phyloP scores from a whole-genome alignment of 768 basidiomycete genomes.

The Rhodocollybia butyracea region DNA sequence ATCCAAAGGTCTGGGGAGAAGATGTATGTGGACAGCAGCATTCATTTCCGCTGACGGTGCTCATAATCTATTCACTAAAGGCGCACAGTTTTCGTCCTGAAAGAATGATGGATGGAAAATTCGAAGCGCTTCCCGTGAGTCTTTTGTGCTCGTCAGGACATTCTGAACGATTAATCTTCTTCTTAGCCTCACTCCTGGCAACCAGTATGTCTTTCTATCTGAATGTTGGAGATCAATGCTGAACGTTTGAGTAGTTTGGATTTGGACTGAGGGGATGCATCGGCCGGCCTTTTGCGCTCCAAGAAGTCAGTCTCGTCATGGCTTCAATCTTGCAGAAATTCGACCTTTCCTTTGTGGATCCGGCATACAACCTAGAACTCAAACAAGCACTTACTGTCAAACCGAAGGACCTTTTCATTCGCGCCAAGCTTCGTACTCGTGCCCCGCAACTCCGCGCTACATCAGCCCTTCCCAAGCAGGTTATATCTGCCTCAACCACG shows the following conservation, averaged over 20 bases:
- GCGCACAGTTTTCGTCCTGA: slow-evolving; percentile 44
- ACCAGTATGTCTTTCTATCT: slow-evolving; percentile 24
- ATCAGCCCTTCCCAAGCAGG: slow-evolving; percentile 12
- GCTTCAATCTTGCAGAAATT: slow-evolving; percentile 42
- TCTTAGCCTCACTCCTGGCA: slow-evolving; percentile 40
- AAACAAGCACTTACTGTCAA: slow-evolving; percentile 47
- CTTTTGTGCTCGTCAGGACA: slow-evolving; percentile 1
- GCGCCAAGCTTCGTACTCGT: slow-evolving; percentile 31
- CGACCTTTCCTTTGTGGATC: slow-evolving; percentile 40
- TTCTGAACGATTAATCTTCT: neutral
- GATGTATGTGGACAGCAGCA: slow-evolving; percentile 30
- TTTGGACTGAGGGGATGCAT: slow-evolving; percentile 22
- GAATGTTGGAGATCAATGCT: slow-evolving; percentile 9
- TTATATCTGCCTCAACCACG: neutral
- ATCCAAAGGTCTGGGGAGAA: slow-evolving; percentile 46
- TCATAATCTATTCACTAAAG: slow-evolving; percentile 20
- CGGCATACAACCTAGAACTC: slow-evolving; percentile 39
- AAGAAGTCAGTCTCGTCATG: slow-evolving; percentile 41
- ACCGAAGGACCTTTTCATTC: slow-evolving; percentile 38
- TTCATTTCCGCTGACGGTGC: neutral
- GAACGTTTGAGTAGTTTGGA: slow-evolving; percentile 19
- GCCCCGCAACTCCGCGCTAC: slow-evolving; percentile 14
- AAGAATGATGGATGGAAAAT: slow-evolving; percentile 47
- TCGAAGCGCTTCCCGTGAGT: slow-evolving; percentile 41
- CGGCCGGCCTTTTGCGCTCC: slow-evolving; percentile 46